Percentiles rank a stretch among this genome's conserved stretches.
Conservation (phyloP, 805 yeast genomes). For the Phaffomyces antillensis region DNA sequence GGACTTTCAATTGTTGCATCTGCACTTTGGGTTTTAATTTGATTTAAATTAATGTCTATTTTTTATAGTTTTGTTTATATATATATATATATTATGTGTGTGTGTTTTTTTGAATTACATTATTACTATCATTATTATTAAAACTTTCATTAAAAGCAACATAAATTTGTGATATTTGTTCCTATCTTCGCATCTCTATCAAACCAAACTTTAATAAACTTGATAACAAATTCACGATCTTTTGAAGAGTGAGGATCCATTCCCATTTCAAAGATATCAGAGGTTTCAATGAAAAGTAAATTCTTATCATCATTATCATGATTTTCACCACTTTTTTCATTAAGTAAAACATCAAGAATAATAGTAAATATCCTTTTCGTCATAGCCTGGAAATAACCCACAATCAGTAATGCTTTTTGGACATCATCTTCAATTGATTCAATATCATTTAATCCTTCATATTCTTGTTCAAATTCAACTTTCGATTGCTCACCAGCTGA, state of each 20-base stretch:
- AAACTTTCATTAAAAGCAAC: constrained; percentile 22
- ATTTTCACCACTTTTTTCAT: constrained; percentile 17
- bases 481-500: constrained; percentile 61
- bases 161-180: constrained; percentile 26
- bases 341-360: constrained; percentile 31
- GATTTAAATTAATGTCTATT: not conserved
- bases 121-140: not conserved
- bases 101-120: not conserved
- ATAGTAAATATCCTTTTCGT: constrained; percentile 37
- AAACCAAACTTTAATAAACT: constrained; percentile 42
- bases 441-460: constrained; percentile 28
- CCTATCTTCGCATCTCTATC: constrained; percentile 35
- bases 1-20: constrained; percentile 34
- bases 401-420: constrained; percentile 24
- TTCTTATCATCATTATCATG: constrained; percentile 7
- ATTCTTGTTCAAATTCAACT: constrained; percentile 31
- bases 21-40: constrained; percentile 33
- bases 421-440: constrained; percentile 15
- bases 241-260: constrained; percentile 43
- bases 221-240: constrained; percentile 39
- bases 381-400: constrained; percentile 47
- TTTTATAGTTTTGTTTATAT: not conserved
- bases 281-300: constrained; percentile 7
- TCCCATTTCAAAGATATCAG: constrained; percentile 51
- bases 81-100: too few species aligned